Conservation (phyloP, 495 filamentous ascomycete species). For the Hypomontagnella monticulosa region DNA sequence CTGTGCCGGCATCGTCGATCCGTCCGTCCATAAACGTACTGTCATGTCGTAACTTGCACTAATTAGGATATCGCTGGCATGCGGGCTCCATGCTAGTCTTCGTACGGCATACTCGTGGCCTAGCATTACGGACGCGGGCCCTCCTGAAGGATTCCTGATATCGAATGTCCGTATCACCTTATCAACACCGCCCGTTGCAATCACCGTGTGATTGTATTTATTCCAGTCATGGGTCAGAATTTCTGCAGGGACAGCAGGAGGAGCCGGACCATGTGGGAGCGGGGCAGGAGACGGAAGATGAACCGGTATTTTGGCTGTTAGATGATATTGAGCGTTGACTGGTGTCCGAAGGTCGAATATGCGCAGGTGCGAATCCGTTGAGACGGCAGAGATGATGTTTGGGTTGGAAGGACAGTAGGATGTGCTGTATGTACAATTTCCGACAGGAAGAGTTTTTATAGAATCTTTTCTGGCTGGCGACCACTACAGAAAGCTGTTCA, state of each 20-base stretch:
- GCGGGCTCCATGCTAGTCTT: slow-evolving; percentile 88
- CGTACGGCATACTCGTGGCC: slow-evolving; percentile 94
- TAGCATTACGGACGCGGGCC: slow-evolving; percentile 72
- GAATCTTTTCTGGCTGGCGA: slow-evolving; percentile 75
- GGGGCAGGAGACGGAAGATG: slow-evolving; percentile 65
- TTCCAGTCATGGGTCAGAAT: slow-evolving; percentile 98
- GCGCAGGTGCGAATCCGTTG: slow-evolving; percentile 84
- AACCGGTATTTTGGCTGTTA: slow-evolving; percentile 78
- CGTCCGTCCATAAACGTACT: slow-evolving; percentile 90
- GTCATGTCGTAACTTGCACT: slow-evolving; percentile 98
- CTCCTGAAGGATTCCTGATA: slow-evolving; percentile 74
- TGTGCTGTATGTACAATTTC: slow-evolving; percentile 90
- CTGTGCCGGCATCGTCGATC: slow-evolving; percentile 61
- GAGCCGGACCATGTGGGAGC: slow-evolving; percentile 47
- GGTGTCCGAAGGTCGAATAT: slow-evolving; percentile 91
- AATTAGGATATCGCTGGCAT: slow-evolving; percentile 83
- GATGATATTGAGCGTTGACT: slow-evolving; percentile 81
- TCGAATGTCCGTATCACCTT: slow-evolving; percentile 87
- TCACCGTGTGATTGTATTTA: slow-evolving; percentile 84
- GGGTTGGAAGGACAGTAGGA: slow-evolving; percentile 83
- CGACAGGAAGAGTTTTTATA: slow-evolving; percentile 83
- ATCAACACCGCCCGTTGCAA: slow-evolving; percentile 94
- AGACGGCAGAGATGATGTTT: slow-evolving; percentile 80
- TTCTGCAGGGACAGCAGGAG: slow-evolving; percentile 64
- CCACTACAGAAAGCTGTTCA: slow-evolving; percentile 62